Conservation (phyloP, 345 rosid genomes). For the Microthlaspi erraticum region DNA sequence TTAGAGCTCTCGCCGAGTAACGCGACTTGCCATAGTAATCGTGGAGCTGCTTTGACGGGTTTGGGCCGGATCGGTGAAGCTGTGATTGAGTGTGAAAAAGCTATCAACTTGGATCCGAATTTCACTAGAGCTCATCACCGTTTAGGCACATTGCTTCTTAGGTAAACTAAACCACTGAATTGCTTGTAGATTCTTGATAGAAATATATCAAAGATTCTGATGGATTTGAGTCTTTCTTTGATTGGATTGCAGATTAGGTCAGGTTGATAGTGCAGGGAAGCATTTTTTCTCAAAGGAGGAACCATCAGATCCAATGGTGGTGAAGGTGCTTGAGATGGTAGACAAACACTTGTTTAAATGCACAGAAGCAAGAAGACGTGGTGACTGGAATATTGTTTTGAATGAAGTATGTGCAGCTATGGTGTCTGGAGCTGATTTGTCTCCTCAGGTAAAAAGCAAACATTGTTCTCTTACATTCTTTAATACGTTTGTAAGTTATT, state of each 20-base stretch:
- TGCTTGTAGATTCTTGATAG: not conserved
- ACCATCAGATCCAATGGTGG: slow-evolving; percentile 62
- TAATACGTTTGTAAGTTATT: slow-evolving; percentile 12
- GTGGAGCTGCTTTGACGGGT: slow-evolving; percentile 80
- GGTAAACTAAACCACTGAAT: slow-evolving; percentile 48
- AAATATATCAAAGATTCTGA: not conserved
- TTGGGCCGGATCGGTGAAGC: slow-evolving; percentile 78
- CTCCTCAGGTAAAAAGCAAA: slow-evolving; percentile 70
- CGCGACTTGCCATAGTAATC: slow-evolving; percentile 74
- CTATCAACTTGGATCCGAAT: slow-evolving; percentile 78
- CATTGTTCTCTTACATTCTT: slow-evolving; percentile 41
- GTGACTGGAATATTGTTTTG: slow-evolving; percentile 76
- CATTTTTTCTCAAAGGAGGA: slow-evolving; percentile 59
- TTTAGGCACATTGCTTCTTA: slow-evolving; percentile 71
- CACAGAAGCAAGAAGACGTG: slow-evolving; percentile 65
- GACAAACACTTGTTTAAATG: slow-evolving; percentile 81
- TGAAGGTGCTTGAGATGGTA: slow-evolving; percentile 65
- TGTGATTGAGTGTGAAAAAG: slow-evolving; percentile 78
- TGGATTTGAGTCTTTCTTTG: slow-evolving; percentile 11
- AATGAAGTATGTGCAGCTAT: slow-evolving; percentile 75
- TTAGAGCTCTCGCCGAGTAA: slow-evolving; percentile 68
- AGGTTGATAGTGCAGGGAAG: slow-evolving; percentile 72
- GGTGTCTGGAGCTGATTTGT: slow-evolving; percentile 83
- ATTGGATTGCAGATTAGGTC: slow-evolving; percentile 78
- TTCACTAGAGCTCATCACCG: slow-evolving; percentile 88